Evolutionary conservation across 257 asterid genomes (phyloP).

Genomic region (Solanum pinnatisectum): DNA sequence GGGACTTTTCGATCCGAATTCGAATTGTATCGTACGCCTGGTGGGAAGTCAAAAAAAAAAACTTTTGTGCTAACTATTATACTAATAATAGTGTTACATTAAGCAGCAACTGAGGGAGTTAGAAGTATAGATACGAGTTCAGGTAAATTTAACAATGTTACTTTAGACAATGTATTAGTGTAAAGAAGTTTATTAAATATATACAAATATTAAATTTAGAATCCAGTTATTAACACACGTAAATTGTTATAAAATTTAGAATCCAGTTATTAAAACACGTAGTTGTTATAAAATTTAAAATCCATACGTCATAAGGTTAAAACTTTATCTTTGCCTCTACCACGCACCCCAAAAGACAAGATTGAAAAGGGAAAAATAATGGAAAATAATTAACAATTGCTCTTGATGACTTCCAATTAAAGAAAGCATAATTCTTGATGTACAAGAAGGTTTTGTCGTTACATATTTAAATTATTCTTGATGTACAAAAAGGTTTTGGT

Average conservation of each 20-base stretch:
- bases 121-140: too few species aligned
- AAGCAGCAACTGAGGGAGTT: not conserved
- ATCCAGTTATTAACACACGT: not conserved
- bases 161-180: not conserved
- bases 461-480: not conserved
- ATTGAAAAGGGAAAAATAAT: not conserved
- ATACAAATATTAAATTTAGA: too few species aligned
- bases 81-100: not conserved
- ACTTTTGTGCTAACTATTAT: not conserved
- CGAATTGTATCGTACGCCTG: too few species aligned
- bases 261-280: too few species aligned
- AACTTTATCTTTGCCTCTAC: not conserved
- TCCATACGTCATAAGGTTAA: not conserved
- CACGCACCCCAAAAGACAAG: not conserved
- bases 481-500: too few species aligned
- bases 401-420: not conserved
- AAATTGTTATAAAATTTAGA: too few species aligned
- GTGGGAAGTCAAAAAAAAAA: too few species aligned
- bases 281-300: too few species aligned
- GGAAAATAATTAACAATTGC: not conserved
- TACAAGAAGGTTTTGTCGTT: not conserved
- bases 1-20: fast-evolving
- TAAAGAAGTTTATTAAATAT: too few species aligned
- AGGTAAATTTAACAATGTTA: too few species aligned
- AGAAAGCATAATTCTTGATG: not conserved